phyloP scores from a whole-genome alignment of 140 eudicot species.

The Eryngium alpinum region DNA sequence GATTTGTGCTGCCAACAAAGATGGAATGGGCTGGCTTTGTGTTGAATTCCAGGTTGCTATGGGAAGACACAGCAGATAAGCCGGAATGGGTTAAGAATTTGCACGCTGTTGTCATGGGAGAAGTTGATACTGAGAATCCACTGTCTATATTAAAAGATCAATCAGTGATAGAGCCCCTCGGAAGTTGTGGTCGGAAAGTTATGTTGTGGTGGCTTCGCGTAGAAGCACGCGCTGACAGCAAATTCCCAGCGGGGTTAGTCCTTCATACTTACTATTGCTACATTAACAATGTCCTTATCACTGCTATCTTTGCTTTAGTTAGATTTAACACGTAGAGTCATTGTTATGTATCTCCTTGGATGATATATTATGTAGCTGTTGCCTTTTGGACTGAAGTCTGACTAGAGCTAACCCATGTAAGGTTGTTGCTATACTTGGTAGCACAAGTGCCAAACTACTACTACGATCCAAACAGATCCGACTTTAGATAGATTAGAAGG shows the following conservation, averaged over 20 bases:
- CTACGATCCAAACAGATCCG: too few relatives aligned
- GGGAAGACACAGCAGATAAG: constrained; percentile 67
- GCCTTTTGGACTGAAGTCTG: neutral
- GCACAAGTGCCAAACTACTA: neutral
- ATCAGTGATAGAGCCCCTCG: constrained; percentile 85
- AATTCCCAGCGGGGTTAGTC: constrained; percentile 87
- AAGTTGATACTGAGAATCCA: constrained; percentile 62
- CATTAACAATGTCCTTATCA: neutral
- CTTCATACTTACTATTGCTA: neutral
- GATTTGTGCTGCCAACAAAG: constrained; percentile 76
- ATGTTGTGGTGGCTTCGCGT: constrained; percentile 98
- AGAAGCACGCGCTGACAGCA: constrained; percentile 98
- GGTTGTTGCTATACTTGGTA: neutral
- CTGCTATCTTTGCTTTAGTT: neutral
- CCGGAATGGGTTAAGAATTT: constrained; percentile 78
- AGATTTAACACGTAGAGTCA: neutral
- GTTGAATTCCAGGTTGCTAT: constrained; percentile 75
- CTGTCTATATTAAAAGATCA: constrained; percentile 63
- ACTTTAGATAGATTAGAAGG: neutral
- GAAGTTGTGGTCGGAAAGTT: constrained; percentile 87
- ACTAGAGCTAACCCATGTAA: neutral
- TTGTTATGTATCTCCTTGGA: neutral
- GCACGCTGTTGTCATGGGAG: constrained; percentile 37
- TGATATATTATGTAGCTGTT: neutral
- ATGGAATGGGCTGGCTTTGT: constrained; percentile 96